Evolutionary conservation across 148 eudicot species (phyloP), one percentile per base, ranked within the genome.

Genomic region (Pouteria glomerata): DNA sequence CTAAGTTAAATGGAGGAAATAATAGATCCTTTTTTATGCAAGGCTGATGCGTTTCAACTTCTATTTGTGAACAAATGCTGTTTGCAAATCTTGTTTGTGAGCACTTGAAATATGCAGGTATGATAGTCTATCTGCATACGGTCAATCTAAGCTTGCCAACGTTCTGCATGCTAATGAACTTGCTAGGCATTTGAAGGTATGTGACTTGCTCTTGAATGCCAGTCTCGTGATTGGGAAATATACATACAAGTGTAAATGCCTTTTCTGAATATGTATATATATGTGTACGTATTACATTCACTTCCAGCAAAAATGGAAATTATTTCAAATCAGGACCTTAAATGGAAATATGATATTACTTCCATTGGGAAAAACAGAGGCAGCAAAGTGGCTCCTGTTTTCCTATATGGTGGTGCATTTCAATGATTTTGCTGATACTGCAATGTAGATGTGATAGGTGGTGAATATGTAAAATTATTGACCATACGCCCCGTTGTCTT

Each of bases 81-180:
- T 15, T 16, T 44, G 24, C 6, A 8, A 29, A 30, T 72, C 27
- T 41, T 48, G 48, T 26, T 23, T 70, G 42, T 59, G 74, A 33
- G 18, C 30, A 55, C 24, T 12, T 51, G 71, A 27, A 30, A 68
- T 68, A 3, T 77, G 42, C 90, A 93, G 98, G 56, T 93, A 93
- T 76, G 76, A 61, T 55, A 82, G 80, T 37, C 73, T 83, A 66
- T 72, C 84, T 52, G 96, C 98, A 3, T 93, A 93, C 66, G 98
- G 98, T 73, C 98, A 93, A 72, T 90, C 98, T 65, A 93, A 93
- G 84, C 91, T 93, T 76, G 84, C 98, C 37, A 93, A 93, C 45
- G 75, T 90, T 74, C 81, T 93, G 73, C 98, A 93, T 83, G 87
- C 91, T 75, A 85, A 85, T 61, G 91, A 93, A 72, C 83, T 93